Evolutionary conservation across 129 eudicot species (phyloP).

Genomic region (Chrysanthemum lavandulifolium): DNA sequence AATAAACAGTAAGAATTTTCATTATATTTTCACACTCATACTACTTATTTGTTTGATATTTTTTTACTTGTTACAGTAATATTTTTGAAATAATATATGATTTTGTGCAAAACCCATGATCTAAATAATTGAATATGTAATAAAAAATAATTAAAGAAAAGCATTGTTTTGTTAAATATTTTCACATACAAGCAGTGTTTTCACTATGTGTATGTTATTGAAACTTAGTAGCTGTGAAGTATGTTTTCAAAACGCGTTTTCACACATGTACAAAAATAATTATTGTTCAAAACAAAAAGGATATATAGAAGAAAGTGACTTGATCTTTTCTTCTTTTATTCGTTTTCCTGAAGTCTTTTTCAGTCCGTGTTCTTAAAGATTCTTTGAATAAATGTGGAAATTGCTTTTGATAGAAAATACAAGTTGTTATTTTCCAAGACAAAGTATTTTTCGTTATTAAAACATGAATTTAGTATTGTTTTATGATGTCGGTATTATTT

Average conservation of each 20-base stretch:
- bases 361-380: too few species aligned
- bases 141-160: background rate
- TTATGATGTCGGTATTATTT: too few species aligned
- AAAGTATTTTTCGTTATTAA: too few species aligned
- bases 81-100: too few species aligned
- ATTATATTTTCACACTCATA: background rate
- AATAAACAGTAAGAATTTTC: constrained; percentile 49
- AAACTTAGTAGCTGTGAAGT: background rate
- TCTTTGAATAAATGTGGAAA: too few species aligned
- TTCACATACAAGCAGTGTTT: constrained; percentile 19
- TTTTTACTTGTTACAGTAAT: too few species aligned
- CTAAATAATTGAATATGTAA: constrained; percentile 16
- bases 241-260: constrained; percentile 10
- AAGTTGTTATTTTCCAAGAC: too few species aligned
- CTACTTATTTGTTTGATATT: background rate
- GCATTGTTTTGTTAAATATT: background rate
- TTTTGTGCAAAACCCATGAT: too few species aligned
- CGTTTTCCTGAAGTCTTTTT: background rate
- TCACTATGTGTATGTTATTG: constrained; percentile 17
- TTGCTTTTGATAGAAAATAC: too few species aligned
- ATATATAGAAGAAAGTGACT: background rate
- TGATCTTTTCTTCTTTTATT: background rate
- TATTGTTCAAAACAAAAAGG: background rate
- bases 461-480: too few species aligned
- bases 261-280: constrained; percentile 7